Percentiles rank a stretch among this genome's conserved stretches.
These are phyloP conservation scores for Withania somnifera DNA, from an alignment of 305 asterid genomes.

Conservation along the genomic window DNA sequence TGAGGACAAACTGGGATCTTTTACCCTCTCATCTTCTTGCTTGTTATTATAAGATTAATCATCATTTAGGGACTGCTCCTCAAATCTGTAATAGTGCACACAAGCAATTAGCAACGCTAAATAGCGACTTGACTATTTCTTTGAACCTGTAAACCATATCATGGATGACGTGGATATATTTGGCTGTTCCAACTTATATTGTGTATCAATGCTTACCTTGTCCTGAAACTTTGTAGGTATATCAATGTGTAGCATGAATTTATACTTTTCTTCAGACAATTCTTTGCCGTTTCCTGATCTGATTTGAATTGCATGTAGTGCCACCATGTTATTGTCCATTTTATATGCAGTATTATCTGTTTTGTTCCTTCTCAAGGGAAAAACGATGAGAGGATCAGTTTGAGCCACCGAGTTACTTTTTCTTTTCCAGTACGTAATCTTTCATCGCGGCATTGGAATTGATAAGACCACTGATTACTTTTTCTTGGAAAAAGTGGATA, in stretches of 20 bases:
- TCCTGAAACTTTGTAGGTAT: too few relatives aligned
- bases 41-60: background rate
- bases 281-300: background rate
- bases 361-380: background rate
- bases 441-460: constrained; percentile 91
- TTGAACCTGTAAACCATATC: background rate
- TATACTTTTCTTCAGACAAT: background rate
- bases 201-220: background rate
- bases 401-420: constrained; percentile 16
- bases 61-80: background rate
- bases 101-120: background rate
- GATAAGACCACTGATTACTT: constrained; percentile 84
- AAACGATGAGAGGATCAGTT: constrained; percentile 6
- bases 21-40: background rate
- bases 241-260: background rate
- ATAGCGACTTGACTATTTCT: background rate
- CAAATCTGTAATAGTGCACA: background rate
- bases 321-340: background rate
- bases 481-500: constrained; percentile 85
- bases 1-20: background rate
- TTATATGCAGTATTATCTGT: background rate
- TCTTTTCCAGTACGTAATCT: constrained; percentile 52
- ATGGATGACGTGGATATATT: background rate
- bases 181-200: constrained; percentile 2
- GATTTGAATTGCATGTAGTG: background rate